Percentiles rank a stretch among this genome's conserved stretches.
phyloP scores from a whole-genome alignment of 768 basidiomycete genomes.

The Podaxis sp. region DNA sequence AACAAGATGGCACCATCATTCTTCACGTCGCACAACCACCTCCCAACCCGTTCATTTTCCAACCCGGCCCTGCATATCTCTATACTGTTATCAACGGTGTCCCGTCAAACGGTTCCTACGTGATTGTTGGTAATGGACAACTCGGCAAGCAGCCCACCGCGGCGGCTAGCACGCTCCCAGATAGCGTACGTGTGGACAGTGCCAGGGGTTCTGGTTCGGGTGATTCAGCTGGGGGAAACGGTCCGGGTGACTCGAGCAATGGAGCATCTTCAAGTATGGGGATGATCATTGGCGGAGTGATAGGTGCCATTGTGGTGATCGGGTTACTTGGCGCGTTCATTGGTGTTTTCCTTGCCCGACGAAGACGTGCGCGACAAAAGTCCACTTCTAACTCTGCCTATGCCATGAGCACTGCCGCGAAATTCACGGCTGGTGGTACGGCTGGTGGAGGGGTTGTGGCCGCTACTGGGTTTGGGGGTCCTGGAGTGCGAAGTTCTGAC shows the following conservation, averaged over 20 bases:
- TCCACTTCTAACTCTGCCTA: background rate
- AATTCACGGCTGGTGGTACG: conserved; percentile 24
- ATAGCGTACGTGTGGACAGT: conserved; percentile 42
- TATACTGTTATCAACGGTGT: conserved; percentile 85
- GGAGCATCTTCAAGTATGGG: background rate
- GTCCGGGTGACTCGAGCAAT: background rate
- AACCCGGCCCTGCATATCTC: conserved; percentile 84
- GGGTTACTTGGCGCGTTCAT: conserved; percentile 16
- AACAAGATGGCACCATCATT: conserved; percentile 77
- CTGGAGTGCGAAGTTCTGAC: conserved; percentile 45
- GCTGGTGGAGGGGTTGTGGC: conserved; percentile 27
- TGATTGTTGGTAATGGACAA: conserved; percentile 78
- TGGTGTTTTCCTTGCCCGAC: conserved; percentile 17
- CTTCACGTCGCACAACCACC: conserved; percentile 83
- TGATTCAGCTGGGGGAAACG: background rate
- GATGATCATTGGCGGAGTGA: conserved; percentile 15
- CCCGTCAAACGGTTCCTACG: conserved; percentile 74
- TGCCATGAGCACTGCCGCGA: conserved; percentile 27
- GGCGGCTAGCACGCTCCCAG: conserved; percentile 47
- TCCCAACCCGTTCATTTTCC: conserved; percentile 82
- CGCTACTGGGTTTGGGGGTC: background rate
- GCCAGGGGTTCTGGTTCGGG: conserved; percentile 33
- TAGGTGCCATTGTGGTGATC: conserved; percentile 18
- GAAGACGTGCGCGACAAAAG: conserved; percentile 11
- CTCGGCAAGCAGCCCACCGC: conserved; percentile 67